Base-by-base conservation (phyloP, 345 rosid species). In the Laguncularia racemosa region DNA sequence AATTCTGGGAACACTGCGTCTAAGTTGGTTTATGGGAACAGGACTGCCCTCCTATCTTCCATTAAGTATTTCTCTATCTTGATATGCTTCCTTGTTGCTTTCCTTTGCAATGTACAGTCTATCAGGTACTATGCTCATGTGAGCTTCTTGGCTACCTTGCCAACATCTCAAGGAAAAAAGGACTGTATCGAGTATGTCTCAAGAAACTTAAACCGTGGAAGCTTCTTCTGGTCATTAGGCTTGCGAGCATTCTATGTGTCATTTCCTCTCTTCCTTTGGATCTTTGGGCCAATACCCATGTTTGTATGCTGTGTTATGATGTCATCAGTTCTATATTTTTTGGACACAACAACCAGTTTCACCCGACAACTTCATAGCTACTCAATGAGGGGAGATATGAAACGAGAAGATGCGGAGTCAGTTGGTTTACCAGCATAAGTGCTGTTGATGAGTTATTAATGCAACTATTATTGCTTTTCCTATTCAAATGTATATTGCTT, bases 271-370 rank as follows among this genome's bases (percentile, higher is more conserved):
- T 83, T 92, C 70, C 65, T 92, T 14, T 92, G 97, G 98, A 78
- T 76, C 61, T 92, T 92, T 11, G 97, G 97, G 18, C 97, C 97
- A 0, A 86, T 86, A 53, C 95, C 98, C 0, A 89, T 92, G 98
- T 76, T 92, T 64, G 73, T 73, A 7, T 92, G 96, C 67, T 76
- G 91, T 67, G 72, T 78, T 64, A 7, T 76, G 43, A 81, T 92
- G 86, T 73, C 78, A 2, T 74, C 63, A 14, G 59, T 83, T 72
- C 85, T 86, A 11, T 89, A 89, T 68, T 89, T 89, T 79, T 67
- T 92, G 81, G 97, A 92, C 62, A 92, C 96, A 48, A 83, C 97
- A 3, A 74, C 77, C 59, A 77, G 63, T 63, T 84, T 86, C 50
- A 86, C 88, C 0, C 71, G 81, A 71, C 72, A 74, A 33, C 88